phyloP scores from a whole-genome alignment of 345 rosid species.

The Mangifera indica region DNA sequence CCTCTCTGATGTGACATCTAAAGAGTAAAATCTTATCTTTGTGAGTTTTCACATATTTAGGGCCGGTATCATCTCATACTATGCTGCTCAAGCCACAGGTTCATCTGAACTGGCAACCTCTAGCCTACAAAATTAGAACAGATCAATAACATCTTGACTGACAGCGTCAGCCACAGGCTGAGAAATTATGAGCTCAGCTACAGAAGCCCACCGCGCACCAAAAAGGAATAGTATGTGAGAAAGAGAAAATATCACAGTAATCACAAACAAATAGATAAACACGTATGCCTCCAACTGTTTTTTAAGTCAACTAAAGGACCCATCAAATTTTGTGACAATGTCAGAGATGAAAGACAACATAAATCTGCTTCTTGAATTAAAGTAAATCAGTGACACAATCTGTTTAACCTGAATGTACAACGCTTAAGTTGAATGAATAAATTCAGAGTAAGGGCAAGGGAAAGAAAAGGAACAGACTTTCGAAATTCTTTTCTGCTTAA shows the following conservation, averaged over 20 bases:
- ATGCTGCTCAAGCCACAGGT: constrained; percentile 56
- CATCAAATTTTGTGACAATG: too few species aligned
- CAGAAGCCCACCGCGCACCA: not conserved
- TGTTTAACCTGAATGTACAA: not conserved
- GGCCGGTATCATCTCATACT: constrained; percentile 16
- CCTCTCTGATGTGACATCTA: not conserved
- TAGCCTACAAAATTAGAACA: constrained; percentile 35
- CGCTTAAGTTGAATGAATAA: not conserved
- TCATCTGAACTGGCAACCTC: constrained; percentile 43
- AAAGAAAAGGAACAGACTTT: too few species aligned
- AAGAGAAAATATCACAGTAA: not conserved
- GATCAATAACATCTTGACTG: not conserved
- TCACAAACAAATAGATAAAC: not conserved
- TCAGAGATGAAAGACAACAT: not conserved
- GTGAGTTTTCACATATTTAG: not conserved
- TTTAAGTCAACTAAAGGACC: not conserved
- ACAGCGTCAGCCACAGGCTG: not conserved
- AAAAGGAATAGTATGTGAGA: not conserved
- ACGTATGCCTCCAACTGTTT: too few species aligned
- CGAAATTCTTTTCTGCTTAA: too few species aligned
- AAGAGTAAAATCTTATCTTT: not conserved
- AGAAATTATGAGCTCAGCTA: not conserved
- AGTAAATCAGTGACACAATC: not conserved
- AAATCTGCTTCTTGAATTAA: not conserved
- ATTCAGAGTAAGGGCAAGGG: not conserved